Base-by-base conservation (phyloP, 305 asterid genomes). In the Rubia tinctorum region DNA sequence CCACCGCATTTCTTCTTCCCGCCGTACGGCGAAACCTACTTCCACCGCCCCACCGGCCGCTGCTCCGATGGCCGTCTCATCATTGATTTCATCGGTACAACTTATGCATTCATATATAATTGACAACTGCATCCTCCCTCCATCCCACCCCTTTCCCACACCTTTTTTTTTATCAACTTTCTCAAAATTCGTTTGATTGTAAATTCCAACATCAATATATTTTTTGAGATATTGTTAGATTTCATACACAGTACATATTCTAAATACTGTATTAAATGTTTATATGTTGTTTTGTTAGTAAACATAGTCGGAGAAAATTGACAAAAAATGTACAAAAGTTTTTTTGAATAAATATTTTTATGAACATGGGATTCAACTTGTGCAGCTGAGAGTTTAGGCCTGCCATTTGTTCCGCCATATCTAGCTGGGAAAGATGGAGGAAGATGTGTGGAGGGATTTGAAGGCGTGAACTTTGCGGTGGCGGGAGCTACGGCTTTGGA, bases 401-500 rank as follows among this genome's bases (percentile, higher is more conserved):
- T 91, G 58, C 91, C 89, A 17, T 17, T 83, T 3, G 74, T 86
- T 72, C 81, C 72, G 66, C 84, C 95, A 66, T 87, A 76, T 72
- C 13, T 79, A 0, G 83, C 67, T 37, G 83, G 73, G 9, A 64
- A 34, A 37, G 65, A 62, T 74, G 82, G 4, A 25, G 67, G 6
- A 44, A n/a, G 6, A 11, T 4, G 7, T 4, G 23, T n/a, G 37
- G 71, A 43, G 23, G 71, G 15, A n/a, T 66, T 66, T 12, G 15
- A 42, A 40, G 95, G 97, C 1, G 87, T 86, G 20, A 92, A 90
- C 75, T 90, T 84, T 20, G 95, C 95, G 27, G 93, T 89, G 5
- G 81, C 53, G 1, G 95, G 93, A 55, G 87, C 97, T 6, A 78
- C 89, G 6, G 91, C 89, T 27, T 81, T 88, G 59, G 88, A 78